phyloP scores from a whole-genome alignment of 2,329 filamentous ascomycete species.

The Microthyrium microscopicum region DNA sequence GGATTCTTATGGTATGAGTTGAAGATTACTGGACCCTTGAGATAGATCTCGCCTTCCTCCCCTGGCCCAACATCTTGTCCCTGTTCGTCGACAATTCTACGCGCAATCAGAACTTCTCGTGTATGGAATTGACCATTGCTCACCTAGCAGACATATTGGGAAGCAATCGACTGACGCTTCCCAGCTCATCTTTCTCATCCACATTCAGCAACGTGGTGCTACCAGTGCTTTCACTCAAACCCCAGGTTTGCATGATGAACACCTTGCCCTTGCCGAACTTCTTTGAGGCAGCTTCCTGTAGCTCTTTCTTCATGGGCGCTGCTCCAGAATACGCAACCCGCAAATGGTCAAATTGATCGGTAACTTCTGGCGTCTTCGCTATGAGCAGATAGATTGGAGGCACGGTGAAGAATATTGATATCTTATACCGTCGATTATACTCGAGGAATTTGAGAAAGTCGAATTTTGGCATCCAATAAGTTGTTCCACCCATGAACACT shows the following conservation, averaged over 20 bases:
- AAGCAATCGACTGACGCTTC: slow-evolving; percentile 28
- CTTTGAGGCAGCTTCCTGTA: slow-evolving; percentile 33
- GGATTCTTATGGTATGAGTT: slow-evolving; percentile 22
- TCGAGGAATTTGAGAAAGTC: slow-evolving; percentile 38
- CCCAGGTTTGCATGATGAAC: slow-evolving; percentile 38
- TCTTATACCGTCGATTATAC: slow-evolving; percentile 31
- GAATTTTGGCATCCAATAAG: slow-evolving; percentile 49
- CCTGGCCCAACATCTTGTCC: slow-evolving; percentile 18
- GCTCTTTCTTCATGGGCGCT: slow-evolving; percentile 37
- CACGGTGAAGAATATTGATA: slow-evolving; percentile 41
- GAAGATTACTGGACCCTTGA: slow-evolving; percentile 20
- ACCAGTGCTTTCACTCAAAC: slow-evolving; percentile 38
- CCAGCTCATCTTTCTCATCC: slow-evolving; percentile 26
- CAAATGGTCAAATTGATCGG: slow-evolving; percentile 36
- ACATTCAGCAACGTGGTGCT: slow-evolving; percentile 30
- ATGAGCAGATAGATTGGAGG: slow-evolving; percentile 45
- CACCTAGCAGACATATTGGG: slow-evolving; percentile 16
- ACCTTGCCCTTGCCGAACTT: slow-evolving; percentile 30
- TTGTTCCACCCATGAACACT: slow-evolving; percentile 21
- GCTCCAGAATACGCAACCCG: slow-evolving; percentile 34
- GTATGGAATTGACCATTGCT: not conserved
- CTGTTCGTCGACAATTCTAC: slow-evolving; percentile 19
- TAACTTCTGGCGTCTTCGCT: slow-evolving; percentile 38
- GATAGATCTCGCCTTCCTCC: slow-evolving; percentile 17
- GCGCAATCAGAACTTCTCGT: slow-evolving; percentile 10